Percentiles rank a stretch among this genome's conserved stretches.
phyloP scores from a whole-genome alignment of 495 filamentous ascomycete species.

The Aspergillus nidulans region DNA sequence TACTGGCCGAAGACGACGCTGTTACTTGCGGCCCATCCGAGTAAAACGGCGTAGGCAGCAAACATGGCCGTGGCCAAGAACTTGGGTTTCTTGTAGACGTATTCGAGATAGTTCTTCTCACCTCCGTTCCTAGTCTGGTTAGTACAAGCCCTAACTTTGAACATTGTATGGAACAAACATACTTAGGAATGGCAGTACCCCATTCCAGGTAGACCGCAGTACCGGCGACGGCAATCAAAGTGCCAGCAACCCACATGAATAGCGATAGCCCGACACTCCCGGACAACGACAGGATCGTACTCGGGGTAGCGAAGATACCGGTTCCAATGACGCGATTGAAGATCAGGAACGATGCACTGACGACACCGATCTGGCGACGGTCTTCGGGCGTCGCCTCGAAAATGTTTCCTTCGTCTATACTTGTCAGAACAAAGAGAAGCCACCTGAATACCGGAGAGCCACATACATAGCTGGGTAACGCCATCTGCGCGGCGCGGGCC shows the following conservation, averaged over 20 bases:
- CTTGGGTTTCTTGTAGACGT: constrained; percentile 58
- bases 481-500: constrained; percentile 29
- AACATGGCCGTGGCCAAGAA: constrained; percentile 63
- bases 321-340: constrained; percentile 65
- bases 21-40: constrained; percentile 57
- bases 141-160: background rate
- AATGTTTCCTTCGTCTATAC: constrained; percentile 47
- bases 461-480: constrained; percentile 36
- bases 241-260: constrained; percentile 51
- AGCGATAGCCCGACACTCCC: constrained; percentile 50
- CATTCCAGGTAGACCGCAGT: constrained; percentile 53
- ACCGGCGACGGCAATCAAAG: constrained; percentile 44
- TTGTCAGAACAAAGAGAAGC: background rate
- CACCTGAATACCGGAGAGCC: background rate
- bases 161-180: constrained; percentile 11
- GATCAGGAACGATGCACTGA: constrained; percentile 60
- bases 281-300: constrained; percentile 48
- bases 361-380: constrained; percentile 57
- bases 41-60: constrained; percentile 52
- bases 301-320: constrained; percentile 61
- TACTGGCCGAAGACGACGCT: constrained; percentile 67
- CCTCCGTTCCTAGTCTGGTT: constrained; percentile 53
- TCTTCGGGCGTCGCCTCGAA: constrained; percentile 58
- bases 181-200: constrained; percentile 49
- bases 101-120: constrained; percentile 69